Conservation (phyloP, 495 filamentous ascomycete species). For the Platismatia glauca region DNA sequence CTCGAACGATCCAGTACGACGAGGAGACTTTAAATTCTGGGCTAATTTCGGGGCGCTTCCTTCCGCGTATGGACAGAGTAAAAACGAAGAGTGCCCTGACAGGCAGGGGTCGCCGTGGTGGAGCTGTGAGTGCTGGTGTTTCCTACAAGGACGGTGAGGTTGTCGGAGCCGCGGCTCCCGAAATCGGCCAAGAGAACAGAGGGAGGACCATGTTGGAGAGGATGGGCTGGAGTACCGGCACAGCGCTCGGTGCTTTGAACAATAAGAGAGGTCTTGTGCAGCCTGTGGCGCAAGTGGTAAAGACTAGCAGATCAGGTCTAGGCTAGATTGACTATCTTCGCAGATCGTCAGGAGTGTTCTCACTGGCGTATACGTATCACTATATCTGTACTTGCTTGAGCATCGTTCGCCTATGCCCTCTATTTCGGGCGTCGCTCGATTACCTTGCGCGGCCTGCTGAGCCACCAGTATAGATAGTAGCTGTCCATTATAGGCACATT, state of each 20-base stretch:
- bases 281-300: constrained; percentile 81
- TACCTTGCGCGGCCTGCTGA: neutral
- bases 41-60: constrained; percentile 38
- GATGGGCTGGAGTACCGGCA: constrained; percentile 93
- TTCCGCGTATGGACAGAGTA: constrained; percentile 28
- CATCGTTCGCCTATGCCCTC: neutral
- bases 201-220: constrained; percentile 88
- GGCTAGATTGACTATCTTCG: constrained; percentile 44
- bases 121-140: constrained; percentile 37
- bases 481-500: neutral
- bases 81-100: constrained; percentile 14
- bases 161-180: constrained; percentile 75
- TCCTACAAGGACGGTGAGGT: constrained; percentile 79
- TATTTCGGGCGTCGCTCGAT: neutral
- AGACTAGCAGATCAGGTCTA: constrained; percentile 74
- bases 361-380: constrained; percentile 4
- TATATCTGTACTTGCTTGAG: neutral
- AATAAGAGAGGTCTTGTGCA: constrained; percentile 75
- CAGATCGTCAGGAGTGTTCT: neutral
- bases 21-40: constrained; percentile 36
- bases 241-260: constrained; percentile 68
- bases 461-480: neutral
- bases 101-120: constrained; percentile 28
- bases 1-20: constrained; percentile 46
- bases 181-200: constrained; percentile 73